Base-by-base conservation (phyloP, 2,329 filamentous ascomycete genomes). In the Epichloe hybrida region DNA sequence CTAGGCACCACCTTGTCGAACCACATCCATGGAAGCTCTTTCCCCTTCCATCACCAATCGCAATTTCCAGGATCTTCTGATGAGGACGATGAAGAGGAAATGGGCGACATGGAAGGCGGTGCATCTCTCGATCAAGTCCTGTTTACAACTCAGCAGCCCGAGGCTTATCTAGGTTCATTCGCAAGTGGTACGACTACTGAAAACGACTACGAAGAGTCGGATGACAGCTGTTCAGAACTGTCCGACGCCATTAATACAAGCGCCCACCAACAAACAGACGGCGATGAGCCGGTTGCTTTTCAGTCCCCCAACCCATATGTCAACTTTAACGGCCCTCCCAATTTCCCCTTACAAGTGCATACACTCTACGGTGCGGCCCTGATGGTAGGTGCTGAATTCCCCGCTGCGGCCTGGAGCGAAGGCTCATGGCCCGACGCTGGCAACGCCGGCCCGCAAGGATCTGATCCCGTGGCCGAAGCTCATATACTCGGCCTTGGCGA, bases 81-180 rank as follows among this genome's bases (percentile, higher is more conserved):
- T 23, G 50, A 45, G 34, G 59, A 62, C 35, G 55, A 63, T 54
- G 64, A 67, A 38, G 51, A 62, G 36, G 61, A 61, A 37, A 63
- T 69, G 63, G 65, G 61, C 57, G 66, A 67, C 21, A 61, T 58
- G 50, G 64, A 68, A 49, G 62, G 63, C 31, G 64, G 65, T 43
- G 63, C 57, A 47, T 56, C 61, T 36, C 50, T 65, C 11, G 50
- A 60, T 42, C 50, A 47, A 27, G 40, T 45, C 44, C 6, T 38
- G 2, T 39, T 12, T 6, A n/a, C 13, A 15, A 12, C 39, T 13
- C 42, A 39, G 7, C 42, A 27, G 5, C 39, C 34, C 13, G 11
- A 35, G 21, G 43, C 12, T 20, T 5, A 49, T 40, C 9, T n/a
- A 37, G 42, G 23, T 15, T 35, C 41, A 37, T 17, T 46, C 35